These are phyloP conservation scores for Boletus reticuloceps DNA, from an alignment of 768 basidiomycete genomes.

Conservation along the genomic window DNA sequence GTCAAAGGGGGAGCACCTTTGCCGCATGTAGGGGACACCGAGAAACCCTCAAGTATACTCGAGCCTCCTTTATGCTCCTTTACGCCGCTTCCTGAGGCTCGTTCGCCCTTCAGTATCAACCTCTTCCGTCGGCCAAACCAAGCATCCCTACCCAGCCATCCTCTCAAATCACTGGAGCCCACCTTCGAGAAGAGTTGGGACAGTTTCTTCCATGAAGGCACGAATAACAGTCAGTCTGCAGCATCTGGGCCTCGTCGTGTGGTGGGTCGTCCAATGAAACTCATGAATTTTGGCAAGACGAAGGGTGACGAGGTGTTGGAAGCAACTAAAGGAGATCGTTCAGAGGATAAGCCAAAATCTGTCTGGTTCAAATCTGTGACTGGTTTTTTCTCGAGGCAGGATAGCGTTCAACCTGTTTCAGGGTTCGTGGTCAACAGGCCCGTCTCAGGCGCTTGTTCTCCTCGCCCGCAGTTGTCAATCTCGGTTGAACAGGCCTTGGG, in stretches of 20 bases:
- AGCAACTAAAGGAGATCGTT: constrained; percentile 10
- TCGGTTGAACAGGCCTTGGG: constrained; percentile 40
- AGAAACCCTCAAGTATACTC: constrained; percentile 19
- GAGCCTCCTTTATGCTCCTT: constrained; percentile 42
- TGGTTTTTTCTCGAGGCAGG: constrained; percentile 28
- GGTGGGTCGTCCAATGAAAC: constrained; percentile 37
- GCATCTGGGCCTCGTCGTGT: constrained; percentile 14
- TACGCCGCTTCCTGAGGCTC: constrained; percentile 47
- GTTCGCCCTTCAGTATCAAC: constrained; percentile 28
- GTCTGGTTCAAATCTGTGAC: too few relatives aligned
- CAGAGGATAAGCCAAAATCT: constrained; percentile 26
- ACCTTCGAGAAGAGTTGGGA: constrained; percentile 43
- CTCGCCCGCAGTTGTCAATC: constrained; percentile 41
- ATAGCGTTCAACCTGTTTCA: constrained; percentile 2
- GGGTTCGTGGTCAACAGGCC: constrained; percentile 23
- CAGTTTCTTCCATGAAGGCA: constrained; percentile 39
- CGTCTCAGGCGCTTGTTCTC: constrained; percentile 6
- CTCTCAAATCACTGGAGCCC: constrained; percentile 27
- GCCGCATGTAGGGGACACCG: constrained; percentile 21
- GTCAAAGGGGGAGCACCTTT: constrained; percentile 11
- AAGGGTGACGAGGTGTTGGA: constrained; percentile 26
- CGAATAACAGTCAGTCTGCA: constrained; percentile 18
- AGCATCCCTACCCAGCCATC: constrained; percentile 22
- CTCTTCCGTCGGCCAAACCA: constrained; percentile 39
- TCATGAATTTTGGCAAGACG: constrained; percentile 46